phyloP scores from a whole-genome alignment of 169 alveolate species.

The Cyclospora cayetanensis region DNA sequence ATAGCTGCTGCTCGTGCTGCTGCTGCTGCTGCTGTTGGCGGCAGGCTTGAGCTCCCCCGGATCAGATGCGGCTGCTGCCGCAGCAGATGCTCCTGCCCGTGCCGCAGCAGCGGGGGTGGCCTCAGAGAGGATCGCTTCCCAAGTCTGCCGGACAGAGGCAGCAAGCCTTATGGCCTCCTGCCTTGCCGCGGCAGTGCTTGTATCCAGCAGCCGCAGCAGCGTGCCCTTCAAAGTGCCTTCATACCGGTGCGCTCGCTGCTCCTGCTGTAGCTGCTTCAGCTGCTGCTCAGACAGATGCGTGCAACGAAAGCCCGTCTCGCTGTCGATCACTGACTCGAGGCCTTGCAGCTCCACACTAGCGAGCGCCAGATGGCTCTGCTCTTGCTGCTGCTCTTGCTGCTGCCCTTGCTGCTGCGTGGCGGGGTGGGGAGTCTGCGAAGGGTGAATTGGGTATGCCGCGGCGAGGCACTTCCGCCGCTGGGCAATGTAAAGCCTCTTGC shows the following conservation, averaged over 20 bases:
- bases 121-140: background rate
- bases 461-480: constrained; percentile 80
- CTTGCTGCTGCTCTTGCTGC: constrained; percentile 4
- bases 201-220: constrained; percentile 16
- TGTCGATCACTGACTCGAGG: background rate
- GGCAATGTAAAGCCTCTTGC: constrained; percentile 76
- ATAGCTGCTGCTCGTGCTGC: background rate
- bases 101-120: background rate
- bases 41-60: background rate
- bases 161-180: constrained; percentile 7
- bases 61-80: background rate
- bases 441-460: constrained; percentile 75
- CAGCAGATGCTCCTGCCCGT: background rate
- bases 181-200: constrained; percentile 12
- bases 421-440: background rate
- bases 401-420: background rate
- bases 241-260: constrained; percentile 6
- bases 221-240: background rate
- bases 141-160: background rate
- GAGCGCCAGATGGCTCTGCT: background rate
- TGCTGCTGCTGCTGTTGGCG: background rate
- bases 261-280: constrained; percentile 54
- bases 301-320: constrained; percentile 12
- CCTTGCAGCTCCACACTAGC: background rate
- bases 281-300: constrained; percentile 9